Evolutionary conservation across 2,329 filamentous ascomycete genomes (phyloP).

Genomic region (Fulvia fulva): DNA sequence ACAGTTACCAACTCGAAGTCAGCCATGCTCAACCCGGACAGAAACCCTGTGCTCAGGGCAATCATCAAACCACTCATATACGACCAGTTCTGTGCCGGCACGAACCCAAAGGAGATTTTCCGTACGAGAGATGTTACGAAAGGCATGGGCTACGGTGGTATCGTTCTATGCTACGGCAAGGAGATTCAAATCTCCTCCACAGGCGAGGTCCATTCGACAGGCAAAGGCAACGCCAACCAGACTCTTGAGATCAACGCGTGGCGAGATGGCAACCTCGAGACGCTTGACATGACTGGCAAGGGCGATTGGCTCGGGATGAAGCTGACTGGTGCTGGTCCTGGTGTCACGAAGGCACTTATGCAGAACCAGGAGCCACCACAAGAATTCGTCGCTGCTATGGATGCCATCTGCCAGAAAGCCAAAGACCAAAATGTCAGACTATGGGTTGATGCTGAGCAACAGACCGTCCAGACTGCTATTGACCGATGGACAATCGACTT

Average conservation of each 20-base stretch:
- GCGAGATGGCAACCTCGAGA: constrained; percentile 52
- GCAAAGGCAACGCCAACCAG: constrained; percentile 4
- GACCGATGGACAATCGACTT: constrained; percentile 52
- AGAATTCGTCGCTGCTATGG: constrained; percentile 42
- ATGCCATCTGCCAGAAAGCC: constrained; percentile 42
- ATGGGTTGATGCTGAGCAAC: constrained; percentile 54
- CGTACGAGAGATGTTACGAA: constrained; percentile 46
- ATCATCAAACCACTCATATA: constrained; percentile 49
- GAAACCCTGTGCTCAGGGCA: constrained; percentile 44
- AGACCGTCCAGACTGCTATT: constrained; percentile 49
- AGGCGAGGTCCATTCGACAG: constrained; percentile 13
- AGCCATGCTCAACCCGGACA: constrained; percentile 45
- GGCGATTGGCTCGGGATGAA: constrained; percentile 53
- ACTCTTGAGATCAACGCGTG: constrained; percentile 41
- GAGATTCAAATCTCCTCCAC: constrained; percentile 39
- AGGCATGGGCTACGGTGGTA: constrained; percentile 49
- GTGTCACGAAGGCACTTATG: constrained; percentile 41
- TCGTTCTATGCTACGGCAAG: constrained; percentile 52
- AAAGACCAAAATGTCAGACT: constrained; percentile 43
- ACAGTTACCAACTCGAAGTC: constrained; percentile 42
- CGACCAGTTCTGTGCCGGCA: constrained; percentile 56
- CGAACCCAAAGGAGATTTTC: constrained; percentile 46
- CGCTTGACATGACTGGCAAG: constrained; percentile 49
- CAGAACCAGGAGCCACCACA: constrained; percentile 38
- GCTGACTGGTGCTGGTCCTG: constrained; percentile 48